These are phyloP conservation scores for Termitomyces sp. DNA, from an alignment of 768 basidiomycete species.

Conservation along the genomic window DNA sequence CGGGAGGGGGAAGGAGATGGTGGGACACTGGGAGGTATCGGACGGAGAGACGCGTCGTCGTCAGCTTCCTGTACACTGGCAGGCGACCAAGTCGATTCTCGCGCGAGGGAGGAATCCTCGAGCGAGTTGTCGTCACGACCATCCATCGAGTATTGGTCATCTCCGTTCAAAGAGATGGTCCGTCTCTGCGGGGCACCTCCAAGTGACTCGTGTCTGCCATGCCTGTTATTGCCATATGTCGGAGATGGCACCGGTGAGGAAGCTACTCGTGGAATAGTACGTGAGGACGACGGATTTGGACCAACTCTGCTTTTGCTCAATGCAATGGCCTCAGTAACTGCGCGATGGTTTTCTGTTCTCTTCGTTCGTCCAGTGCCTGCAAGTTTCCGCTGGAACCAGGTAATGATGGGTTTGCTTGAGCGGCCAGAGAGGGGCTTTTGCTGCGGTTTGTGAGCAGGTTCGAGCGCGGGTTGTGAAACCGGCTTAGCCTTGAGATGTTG, in stretches of 20 bases:
- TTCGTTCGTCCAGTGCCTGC: conserved; percentile 61
- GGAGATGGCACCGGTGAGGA: conserved; percentile 38
- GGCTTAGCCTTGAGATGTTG: conserved; percentile 12
- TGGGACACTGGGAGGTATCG: conserved; percentile 82
- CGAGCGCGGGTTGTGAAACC: conserved; percentile 5
- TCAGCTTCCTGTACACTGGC: conserved; percentile 77
- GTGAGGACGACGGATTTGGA: conserved; percentile 20
- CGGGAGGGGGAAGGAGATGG: conserved; percentile 83
- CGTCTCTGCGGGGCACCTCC: conserved; percentile 33
- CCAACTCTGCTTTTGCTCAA: conserved; percentile 27
- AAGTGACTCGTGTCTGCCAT: conserved; percentile 26
- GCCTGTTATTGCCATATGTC: conserved; percentile 18
- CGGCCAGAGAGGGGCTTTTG: conserved; percentile 62
- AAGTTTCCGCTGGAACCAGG: conserved; percentile 87
- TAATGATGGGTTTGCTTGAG: conserved; percentile 80
- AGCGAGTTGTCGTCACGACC: conserved; percentile 44
- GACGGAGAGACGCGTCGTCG: conserved; percentile 90
- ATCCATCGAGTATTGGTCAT: conserved; percentile 37
- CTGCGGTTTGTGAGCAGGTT: conserved; percentile 28
- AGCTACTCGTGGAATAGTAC: conserved; percentile 33
- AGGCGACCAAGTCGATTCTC: conserved; percentile 78
- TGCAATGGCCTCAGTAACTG: conserved; percentile 21
- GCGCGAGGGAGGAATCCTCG: conserved; percentile 54
- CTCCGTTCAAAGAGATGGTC: conserved; percentile 62
- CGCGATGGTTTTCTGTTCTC: conserved; percentile 34